Evolutionary conservation across 345 rosid genomes (phyloP), one percentile per base, ranked within the genome.

Genomic region (Cochlearia excelsa): DNA sequence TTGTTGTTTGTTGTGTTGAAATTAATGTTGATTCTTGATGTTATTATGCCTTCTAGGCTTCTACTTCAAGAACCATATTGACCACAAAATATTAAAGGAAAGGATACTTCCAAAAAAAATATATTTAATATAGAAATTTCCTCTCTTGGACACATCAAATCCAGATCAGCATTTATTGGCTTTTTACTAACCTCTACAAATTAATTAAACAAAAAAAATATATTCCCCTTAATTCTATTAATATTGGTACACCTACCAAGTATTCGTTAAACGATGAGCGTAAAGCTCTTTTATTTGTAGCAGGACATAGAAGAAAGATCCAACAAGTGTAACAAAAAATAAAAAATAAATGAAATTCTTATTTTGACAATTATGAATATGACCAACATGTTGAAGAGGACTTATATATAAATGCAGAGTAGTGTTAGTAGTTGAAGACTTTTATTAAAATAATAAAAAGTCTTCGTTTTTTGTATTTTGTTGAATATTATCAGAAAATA

Each of bases 41-140:
- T 63, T 16, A 16, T 16, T 58, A 75, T 52, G 51, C 63, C 62
- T 65, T 63, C 57, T 30, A 10, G 39, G 75, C 69, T 16, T 68
- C 68, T 8, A 59, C 33, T 38, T 31, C 46, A 58, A 65, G 74
- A 39, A 82, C 91, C 91, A 84, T 82, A 38, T 46, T 51, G 58
- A n/a, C 59, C 23, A 16, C 46, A 49, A 49, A 8, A 42, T 3
- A 38, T 6, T 6, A 3, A 16, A 16, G 23, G 23, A 46, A 27
- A 58, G 65, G 52, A 46, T 59, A 45, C 47, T 63, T 61, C 75
- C 54, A 55, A 48, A 46, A 54, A 30, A 2, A 16, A 16, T 16
- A 3, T 9, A 68, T 57, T n/a, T 3, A 70, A 58, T 58, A 62
- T 63, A 38, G 48, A 63, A 70, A 44, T 29, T 31, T 4, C 50